Conservation (phyloP, 2,329 filamentous ascomycete genomes). For the Claviceps cyperi region DNA sequence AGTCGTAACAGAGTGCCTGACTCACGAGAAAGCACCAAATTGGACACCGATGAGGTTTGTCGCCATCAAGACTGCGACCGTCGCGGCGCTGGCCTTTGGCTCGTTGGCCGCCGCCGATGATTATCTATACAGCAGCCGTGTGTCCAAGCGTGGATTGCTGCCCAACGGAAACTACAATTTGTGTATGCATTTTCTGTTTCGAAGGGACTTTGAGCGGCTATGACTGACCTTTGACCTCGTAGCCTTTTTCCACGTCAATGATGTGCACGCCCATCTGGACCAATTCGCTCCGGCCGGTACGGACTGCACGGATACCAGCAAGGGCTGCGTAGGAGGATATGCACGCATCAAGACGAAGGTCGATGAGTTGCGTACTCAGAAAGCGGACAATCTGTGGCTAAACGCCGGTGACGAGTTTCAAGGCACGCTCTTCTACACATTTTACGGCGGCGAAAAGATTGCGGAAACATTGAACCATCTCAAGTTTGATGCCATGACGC, state of each 20-base stretch:
- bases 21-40: too few species aligned
- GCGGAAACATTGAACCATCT: slow-evolving; percentile 50
- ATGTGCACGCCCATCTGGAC: slow-evolving; percentile 53
- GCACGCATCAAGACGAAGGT: slow-evolving; percentile 47
- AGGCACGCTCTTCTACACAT: slow-evolving; percentile 53
- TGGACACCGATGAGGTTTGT: background rate
- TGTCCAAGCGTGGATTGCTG: slow-evolving; percentile 5
- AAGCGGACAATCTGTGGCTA: slow-evolving; percentile 47
- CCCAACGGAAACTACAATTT: slow-evolving; percentile 5
- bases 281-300: slow-evolving; percentile 46
- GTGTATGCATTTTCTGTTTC: background rate
- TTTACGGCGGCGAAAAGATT: slow-evolving; percentile 54
- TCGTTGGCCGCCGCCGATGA: slow-evolving; percentile 5
- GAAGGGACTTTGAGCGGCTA: background rate
- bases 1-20: background rate
- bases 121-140: slow-evolving; percentile 5
- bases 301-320: slow-evolving; percentile 40
- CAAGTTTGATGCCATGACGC: slow-evolving; percentile 52
- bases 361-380: slow-evolving; percentile 37
- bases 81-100: slow-evolving; percentile 2
- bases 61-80: background rate
- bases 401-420: slow-evolving; percentile 59
- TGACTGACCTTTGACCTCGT: background rate
- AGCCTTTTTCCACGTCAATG: slow-evolving; percentile 56
- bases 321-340: slow-evolving; percentile 51